A percentile compares a stretch with the other conserved stretches of the same genome.
Evolutionary conservation across 1,284 basidiomycete species (phyloP).

Genomic region (Trichosporon sp.): DNA sequence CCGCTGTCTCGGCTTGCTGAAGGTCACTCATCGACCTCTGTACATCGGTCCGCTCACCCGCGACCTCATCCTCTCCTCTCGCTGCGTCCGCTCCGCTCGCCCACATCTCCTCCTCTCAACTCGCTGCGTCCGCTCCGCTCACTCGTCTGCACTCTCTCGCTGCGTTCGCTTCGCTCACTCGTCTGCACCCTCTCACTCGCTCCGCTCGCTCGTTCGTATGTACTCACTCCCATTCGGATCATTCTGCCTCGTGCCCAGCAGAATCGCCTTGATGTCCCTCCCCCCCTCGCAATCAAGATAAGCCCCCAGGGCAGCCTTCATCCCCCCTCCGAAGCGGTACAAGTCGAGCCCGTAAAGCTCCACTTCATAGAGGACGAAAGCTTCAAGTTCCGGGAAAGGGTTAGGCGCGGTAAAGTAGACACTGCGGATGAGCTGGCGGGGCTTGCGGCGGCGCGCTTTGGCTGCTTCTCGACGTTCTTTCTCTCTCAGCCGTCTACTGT

Average conservation of each 20-base stretch:
- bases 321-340: slow-evolving; percentile 68
- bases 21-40: no score
- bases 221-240: slow-evolving; percentile 88
- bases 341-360: slow-evolving; percentile 72
- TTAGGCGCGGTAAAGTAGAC: slow-evolving; percentile 87
- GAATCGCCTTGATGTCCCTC: slow-evolving; percentile 61
- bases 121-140: no score
- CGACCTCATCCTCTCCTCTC: no score
- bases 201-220: background rate
- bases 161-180: background rate
- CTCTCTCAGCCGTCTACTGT: background rate
- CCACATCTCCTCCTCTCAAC: no score
- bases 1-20: no score
- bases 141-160: background rate
- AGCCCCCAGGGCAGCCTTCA: slow-evolving; percentile 70
- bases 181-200: background rate
- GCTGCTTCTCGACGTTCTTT: background rate
- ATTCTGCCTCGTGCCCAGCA: slow-evolving; percentile 78
- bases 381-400: slow-evolving; percentile 77
- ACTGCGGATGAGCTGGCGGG: slow-evolving; percentile 59
- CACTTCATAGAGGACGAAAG: slow-evolving; percentile 67
- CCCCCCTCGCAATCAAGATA: slow-evolving; percentile 58
- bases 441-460: background rate
- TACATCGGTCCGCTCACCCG: no score
- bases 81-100: no score